Percentiles rank a stretch among this genome's conserved stretches.
Evolutionary conservation across 257 asterid genomes (phyloP).

Genomic region (Vinca minor): DNA sequence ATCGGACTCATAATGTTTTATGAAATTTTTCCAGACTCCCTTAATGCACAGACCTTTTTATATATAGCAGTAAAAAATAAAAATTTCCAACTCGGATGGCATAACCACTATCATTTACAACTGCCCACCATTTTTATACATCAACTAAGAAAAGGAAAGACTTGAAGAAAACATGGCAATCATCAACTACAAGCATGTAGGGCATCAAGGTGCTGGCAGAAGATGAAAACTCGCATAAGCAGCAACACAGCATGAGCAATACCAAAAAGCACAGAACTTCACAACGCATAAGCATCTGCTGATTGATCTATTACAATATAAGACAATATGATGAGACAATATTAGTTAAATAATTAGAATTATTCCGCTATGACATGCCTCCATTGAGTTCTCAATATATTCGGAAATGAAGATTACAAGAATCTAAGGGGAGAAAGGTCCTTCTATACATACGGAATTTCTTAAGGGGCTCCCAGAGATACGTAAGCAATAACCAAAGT

Average conservation of each 20-base stretch:
- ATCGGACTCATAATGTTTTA: slow-evolving; percentile 25
- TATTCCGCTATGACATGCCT: neutral
- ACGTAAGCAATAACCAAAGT: neutral
- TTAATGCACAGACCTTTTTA: neutral
- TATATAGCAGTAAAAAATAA: neutral
- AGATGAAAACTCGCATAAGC: slow-evolving; percentile 50
- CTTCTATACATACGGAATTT: neutral
- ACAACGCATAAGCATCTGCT: slow-evolving; percentile 35
- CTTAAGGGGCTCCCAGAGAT: neutral
- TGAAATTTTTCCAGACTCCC: neutral
- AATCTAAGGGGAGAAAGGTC: neutral
- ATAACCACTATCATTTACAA: neutral
- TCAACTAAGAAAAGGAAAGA: slow-evolving; percentile 10
- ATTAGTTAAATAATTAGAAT: slow-evolving; percentile 1
- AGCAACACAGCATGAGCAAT: slow-evolving; percentile 54
- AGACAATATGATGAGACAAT: slow-evolving; percentile 4
- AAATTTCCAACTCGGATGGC: neutral
- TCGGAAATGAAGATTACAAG: neutral
- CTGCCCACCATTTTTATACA: slow-evolving; percentile 9
- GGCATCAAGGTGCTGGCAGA: slow-evolving; percentile 44
- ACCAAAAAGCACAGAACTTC: slow-evolving; percentile 38
- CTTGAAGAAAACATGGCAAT: slow-evolving; percentile 22
- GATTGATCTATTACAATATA: slow-evolving; percentile 8
- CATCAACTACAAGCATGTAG: slow-evolving; percentile 45
- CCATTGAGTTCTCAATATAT: slow-evolving; percentile 5